Base-by-base conservation (phyloP, 768 basidiomycete species). In the Xerocomus potaroensis region DNA sequence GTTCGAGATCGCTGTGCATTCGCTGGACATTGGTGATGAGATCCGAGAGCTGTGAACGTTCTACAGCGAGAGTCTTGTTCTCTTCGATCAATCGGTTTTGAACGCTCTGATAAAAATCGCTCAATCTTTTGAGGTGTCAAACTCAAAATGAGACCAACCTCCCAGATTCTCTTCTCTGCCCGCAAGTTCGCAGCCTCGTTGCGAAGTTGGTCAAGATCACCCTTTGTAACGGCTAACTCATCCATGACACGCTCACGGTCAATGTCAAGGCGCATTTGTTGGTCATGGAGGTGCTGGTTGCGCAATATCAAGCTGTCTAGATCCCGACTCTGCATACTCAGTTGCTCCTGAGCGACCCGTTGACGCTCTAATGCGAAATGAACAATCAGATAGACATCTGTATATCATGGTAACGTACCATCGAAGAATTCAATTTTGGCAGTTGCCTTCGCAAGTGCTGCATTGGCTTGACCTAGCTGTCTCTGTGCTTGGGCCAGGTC, bases 151-250 rank as follows among this genome's bases (percentile, higher is more conserved):
- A n/a, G 27, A 60, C 77, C 26, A 43, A 89, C 91, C 83, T 91
- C 89, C 86, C 87, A 91, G 29, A 94, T 88, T 59, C 81, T 85
- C 72, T 91, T 94, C 76, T 98, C 95, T 0, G 92, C 93, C 34
- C 87, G 81, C 15, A 96, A 76, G 62, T 90, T 94, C 3, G 89
- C 87, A 53, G 75, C 79, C 57, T 97, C 94, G 54, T 87, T 90
- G 9, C 90, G 81, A 31, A 92, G 70, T 47, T 87, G 83, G 51
- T 94, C 91, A 14, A 84, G 68, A 19, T 76, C 75, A 21, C 77
- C 71, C 50, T 78, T 80, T 3, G 80, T 73, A 7, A 73, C 65
- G 18, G 79, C 71, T 9, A 87, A 69, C 35, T 89, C 84, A 35
- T 88, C 84, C 14, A 78, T 69, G 29, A 83, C 77, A 45, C 86